Evolutionary conservation across 2,329 filamentous ascomycete species (phyloP).

Genomic region (Ceratocystis ficicola): DNA sequence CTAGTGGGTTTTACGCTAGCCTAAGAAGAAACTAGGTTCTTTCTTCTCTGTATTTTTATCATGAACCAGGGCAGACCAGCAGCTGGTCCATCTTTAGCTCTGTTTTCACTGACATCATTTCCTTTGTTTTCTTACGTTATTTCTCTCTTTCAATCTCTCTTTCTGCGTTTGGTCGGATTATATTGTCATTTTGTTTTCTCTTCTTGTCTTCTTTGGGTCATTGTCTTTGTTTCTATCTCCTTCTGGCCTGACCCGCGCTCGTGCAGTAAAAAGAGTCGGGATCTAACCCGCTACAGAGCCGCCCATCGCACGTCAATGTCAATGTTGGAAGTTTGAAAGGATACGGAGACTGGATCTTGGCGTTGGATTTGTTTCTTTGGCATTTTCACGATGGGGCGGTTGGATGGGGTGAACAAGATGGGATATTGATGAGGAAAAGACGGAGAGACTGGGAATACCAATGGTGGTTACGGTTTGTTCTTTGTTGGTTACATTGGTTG

Average conservation of each 20-base stretch:
- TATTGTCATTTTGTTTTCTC: slow-evolving; percentile 19
- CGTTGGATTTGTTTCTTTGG: slow-evolving; percentile 15
- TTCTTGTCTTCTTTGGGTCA: slow-evolving; percentile 1
- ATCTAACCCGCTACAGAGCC: too few relatives aligned
- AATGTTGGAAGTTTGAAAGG: too few relatives aligned
- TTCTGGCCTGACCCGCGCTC: background rate
- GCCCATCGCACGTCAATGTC: too few relatives aligned
- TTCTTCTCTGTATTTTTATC: slow-evolving; percentile 15
- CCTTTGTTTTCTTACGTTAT: slow-evolving; percentile 16
- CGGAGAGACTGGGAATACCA: background rate
- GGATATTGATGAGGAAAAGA: background rate
- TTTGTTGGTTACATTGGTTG: background rate
- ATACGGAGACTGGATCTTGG: background rate
- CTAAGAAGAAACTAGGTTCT: background rate
- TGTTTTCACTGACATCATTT: slow-evolving; percentile 10
- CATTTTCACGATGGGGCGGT: slow-evolving; percentile 3
- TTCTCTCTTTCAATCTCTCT: slow-evolving; percentile 11
- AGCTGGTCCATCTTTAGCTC: background rate
- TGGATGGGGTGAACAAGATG: background rate
- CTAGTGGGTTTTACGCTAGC: background rate
- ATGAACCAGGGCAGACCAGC: background rate
- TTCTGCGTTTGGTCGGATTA: slow-evolving; percentile 11
- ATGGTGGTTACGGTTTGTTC: background rate
- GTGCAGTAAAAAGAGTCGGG: too few relatives aligned
- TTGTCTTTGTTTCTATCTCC: slow-evolving; percentile 13